A percentile compares a stretch with the other conserved stretches of the same genome.
Evolutionary conservation across 257 asterid species (phyloP).

Genomic region (Salvia splendens): DNA sequence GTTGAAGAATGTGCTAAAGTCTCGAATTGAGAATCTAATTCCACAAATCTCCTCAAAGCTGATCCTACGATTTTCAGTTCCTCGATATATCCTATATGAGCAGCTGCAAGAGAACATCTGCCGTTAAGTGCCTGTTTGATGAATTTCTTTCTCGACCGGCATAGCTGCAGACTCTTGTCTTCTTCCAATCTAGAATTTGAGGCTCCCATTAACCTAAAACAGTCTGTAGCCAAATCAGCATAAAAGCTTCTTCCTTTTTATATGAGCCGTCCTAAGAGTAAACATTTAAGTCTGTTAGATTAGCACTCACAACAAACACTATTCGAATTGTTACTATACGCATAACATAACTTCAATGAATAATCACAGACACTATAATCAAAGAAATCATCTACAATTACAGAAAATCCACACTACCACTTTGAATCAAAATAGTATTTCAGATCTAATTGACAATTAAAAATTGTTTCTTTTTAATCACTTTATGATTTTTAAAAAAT

Average conservation of each 20-base stretch:
- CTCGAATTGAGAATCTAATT: conserved; percentile 59
- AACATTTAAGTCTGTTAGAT: neutral
- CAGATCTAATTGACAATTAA: conserved; percentile 7
- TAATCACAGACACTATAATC: neutral
- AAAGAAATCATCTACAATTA: conserved; percentile 1
- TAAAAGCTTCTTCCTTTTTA: conserved; percentile 20
- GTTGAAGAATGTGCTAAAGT: conserved; percentile 48
- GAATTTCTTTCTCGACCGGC: conserved; percentile 87
- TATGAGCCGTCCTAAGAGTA: conserved; percentile 24
- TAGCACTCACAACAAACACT: neutral
- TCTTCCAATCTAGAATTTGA: conserved; percentile 79
- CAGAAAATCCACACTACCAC: conserved; percentile 12
- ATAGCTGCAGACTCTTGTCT: conserved; percentile 87
- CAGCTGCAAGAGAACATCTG: conserved; percentile 85
- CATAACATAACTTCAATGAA: neutral
- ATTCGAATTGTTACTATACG: conserved; percentile 1
- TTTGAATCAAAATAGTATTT: conserved; percentile 16
- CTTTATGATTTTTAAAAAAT: conserved; percentile 3
- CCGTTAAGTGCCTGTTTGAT: conserved; percentile 95
- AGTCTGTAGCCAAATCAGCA: conserved; percentile 30
- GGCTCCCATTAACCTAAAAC: conserved; percentile 68
- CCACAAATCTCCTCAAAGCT: conserved; percentile 73
- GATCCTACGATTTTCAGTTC: conserved; percentile 64
- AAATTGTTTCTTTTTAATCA: neutral
- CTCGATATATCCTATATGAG: conserved; percentile 74